A percentile compares a stretch with the other conserved stretches of the same genome.
phyloP scores from a whole-genome alignment of 2,329 filamentous ascomycete species.

The Trichoderma sp. region DNA sequence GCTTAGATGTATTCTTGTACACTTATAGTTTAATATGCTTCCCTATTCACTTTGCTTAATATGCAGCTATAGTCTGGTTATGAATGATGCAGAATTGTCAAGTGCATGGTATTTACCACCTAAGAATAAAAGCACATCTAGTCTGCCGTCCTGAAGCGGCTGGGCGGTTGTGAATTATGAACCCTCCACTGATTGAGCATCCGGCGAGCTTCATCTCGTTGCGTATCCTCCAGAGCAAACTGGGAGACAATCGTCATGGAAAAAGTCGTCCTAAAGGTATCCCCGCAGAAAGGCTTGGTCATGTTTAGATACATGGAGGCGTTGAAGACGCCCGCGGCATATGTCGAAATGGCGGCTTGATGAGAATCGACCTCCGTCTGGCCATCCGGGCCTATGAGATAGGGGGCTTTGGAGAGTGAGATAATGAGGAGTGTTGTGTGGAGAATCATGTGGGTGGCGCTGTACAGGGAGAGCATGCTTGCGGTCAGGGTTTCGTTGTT shows the following conservation, averaged over 20 bases:
- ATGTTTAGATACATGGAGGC: slow-evolving; percentile 4
- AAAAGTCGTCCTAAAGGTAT: neutral
- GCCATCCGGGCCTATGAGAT: too few species aligned
- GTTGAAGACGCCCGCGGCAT: slow-evolving; percentile 9
- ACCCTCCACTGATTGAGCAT: neutral
- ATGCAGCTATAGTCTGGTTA: too few species aligned
- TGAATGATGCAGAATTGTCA: too few species aligned
- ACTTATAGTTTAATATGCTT: too few species aligned
- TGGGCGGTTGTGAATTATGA: neutral
- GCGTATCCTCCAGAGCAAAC: slow-evolving; percentile 20
- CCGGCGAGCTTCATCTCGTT: slow-evolving; percentile 10
- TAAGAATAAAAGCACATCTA: neutral
- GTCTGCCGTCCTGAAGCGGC: neutral
- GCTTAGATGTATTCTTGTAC: too few species aligned
- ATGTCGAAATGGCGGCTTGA: slow-evolving; percentile 5
- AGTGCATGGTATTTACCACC: too few species aligned
- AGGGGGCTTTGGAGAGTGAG: neutral
- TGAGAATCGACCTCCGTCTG: neutral
- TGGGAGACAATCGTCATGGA: slow-evolving; percentile 7
- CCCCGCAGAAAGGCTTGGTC: slow-evolving; percentile 24
- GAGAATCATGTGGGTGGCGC: slow-evolving; percentile 6
- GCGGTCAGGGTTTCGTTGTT: slow-evolving; percentile 13
- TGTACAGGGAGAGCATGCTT: slow-evolving; percentile 22
- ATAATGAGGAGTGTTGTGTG: slow-evolving; percentile 19
- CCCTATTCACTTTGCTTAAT: too few species aligned